Evolutionary conservation across 179 eudicot genomes (phyloP), one percentile per base, ranked within the genome.

Genomic region (Sideroxylon spinosum): DNA sequence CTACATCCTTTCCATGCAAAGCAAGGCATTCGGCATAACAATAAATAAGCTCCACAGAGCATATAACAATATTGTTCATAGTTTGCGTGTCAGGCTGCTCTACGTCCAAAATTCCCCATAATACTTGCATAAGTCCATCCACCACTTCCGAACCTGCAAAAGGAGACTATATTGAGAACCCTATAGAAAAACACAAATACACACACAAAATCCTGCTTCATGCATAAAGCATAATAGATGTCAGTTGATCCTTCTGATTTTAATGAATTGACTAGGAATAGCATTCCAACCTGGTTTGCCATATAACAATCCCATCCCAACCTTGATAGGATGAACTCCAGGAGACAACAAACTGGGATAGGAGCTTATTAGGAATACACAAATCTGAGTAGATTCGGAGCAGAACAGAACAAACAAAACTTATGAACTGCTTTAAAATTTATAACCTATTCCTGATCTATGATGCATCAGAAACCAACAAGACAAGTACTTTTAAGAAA

Each of bases 11-110:
- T 50, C 93, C 98, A 82, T 86, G 91, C 78, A 92, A 85, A 82
- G 95, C 96, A 86, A 97, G 86, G 83, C 99, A 97, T 83, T 97
- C 99, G 9, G 98, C 99, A 88, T 94, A 97, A 83, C 97, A 91
- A 79, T 97, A 97, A 56, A 97, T 97, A 29, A 97, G 93, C 32
- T 97, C 99, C 77, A 97, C 98, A 66, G 98, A 91, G 74, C 97
- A 90, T 65, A 97, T 78, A 37, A 97, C 98, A 63, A 97, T 90
- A 78, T 87, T 97, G 86, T 97, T 97, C 93, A 97, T 94, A 75
- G 98, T 92, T 81, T 91, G 99, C 19, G 97, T 91, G 83, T 92
- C 98, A 59, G 95, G 98, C 83, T 92, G 98, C 89, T 97, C 98
- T 55, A 94, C 81, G 85, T 94, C 99, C 87, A 97, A 82, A 84